These are phyloP conservation scores for Pleurotus tuoliensis DNA, from an alignment of 768 basidiomycete genomes.

Conservation along the genomic window DNA sequence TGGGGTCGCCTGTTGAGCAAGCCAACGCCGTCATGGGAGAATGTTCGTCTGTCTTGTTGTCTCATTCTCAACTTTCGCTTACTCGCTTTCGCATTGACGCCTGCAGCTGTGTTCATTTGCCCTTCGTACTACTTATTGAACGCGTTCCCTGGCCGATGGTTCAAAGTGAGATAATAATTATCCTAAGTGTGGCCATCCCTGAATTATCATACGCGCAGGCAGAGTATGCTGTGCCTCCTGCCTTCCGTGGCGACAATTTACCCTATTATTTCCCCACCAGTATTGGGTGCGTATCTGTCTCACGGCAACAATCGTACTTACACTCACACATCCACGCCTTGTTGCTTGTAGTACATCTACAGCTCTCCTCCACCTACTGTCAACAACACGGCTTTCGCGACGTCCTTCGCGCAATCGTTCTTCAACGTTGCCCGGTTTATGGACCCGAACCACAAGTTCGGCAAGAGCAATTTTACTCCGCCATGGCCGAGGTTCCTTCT, in stretches of 20 bases:
- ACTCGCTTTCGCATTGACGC: too few relatives aligned
- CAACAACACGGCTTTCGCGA: constrained; percentile 19
- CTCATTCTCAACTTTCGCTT: too few relatives aligned
- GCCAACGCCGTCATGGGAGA: constrained; percentile 21
- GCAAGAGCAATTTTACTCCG: constrained; percentile 14
- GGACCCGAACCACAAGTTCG: constrained; percentile 15
- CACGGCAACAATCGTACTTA: too few relatives aligned
- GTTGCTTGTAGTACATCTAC: too few relatives aligned
- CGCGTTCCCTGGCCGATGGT: constrained; percentile 25
- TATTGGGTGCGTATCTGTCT: constrained; percentile 3
- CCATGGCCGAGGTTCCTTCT: constrained; percentile 10
- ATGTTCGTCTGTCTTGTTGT: constrained; percentile 12
- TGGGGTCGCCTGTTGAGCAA: constrained; percentile 16
- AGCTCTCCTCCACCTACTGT: not conserved
- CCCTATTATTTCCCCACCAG: constrained; percentile 13
- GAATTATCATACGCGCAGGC: constrained; percentile 9
- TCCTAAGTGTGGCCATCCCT: too few relatives aligned
- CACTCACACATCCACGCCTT: too few relatives aligned
- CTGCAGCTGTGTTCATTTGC: constrained; percentile 30
- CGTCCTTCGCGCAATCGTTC: constrained; percentile 18
- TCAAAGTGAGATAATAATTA: constrained; percentile 22
- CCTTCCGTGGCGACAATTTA: constrained; percentile 13
- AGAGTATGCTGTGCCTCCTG: constrained; percentile 23
- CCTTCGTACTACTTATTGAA: constrained; percentile 27
- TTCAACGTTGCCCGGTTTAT: constrained; percentile 16